A percentile compares a stretch with the other conserved stretches of the same genome.
phyloP scores from a whole-genome alignment of 2,329 filamentous ascomycete species.

The Pseudogymnoascus sp. region DNA sequence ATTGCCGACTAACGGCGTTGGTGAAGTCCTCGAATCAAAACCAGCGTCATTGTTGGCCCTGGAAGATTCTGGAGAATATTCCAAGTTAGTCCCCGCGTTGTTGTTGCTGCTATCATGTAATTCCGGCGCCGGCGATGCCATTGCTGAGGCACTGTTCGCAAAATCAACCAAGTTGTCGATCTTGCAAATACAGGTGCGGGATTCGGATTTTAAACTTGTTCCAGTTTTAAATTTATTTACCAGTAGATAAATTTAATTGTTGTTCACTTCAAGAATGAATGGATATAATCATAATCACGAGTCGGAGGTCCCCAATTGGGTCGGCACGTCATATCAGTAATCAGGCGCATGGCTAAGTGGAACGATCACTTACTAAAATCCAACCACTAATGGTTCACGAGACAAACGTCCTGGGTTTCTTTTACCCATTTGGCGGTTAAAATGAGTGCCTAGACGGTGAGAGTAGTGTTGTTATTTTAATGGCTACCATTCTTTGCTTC shows the following conservation, averaged over 20 bases:
- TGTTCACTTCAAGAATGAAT: not conserved
- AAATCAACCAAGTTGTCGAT: not conserved
- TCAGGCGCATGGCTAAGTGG: not conserved
- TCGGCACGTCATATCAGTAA: slow-evolving; percentile 1
- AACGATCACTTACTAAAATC: not conserved
- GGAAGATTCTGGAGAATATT: not conserved
- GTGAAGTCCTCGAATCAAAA: not conserved
- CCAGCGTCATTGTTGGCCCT: not conserved
- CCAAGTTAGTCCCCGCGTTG: not conserved
- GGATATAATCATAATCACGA: not conserved
- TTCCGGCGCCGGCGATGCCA: not conserved
- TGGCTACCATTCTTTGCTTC: not conserved
- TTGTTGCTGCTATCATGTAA: not conserved
- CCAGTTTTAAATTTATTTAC: not conserved
- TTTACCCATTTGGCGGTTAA: not conserved
- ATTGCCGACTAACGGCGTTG: not conserved
- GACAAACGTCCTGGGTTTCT: no score
- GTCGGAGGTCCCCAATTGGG: not conserved
- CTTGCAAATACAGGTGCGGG: not conserved
- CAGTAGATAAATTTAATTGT: not conserved
- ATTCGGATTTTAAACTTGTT: not conserved
- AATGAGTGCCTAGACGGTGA: not conserved
- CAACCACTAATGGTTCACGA: not conserved
- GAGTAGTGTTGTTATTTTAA: not conserved
- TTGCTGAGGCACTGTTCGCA: not conserved